Evolutionary conservation across 1,284 basidiomycete species (phyloP).

Genomic region (Coniferiporia weirii): DNA sequence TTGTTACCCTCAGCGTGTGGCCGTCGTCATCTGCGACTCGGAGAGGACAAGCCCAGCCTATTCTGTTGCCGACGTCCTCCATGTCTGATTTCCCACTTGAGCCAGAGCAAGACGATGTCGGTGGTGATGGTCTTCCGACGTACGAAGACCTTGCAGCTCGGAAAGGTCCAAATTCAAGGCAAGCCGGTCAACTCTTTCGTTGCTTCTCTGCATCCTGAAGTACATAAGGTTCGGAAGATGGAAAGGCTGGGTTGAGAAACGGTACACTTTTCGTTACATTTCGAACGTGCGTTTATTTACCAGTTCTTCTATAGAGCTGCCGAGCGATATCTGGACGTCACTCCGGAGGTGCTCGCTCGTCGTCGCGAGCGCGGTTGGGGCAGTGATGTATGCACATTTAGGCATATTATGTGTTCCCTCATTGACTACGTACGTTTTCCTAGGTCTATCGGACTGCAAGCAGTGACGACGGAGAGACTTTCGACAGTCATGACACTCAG

Average conservation of each 20-base stretch:
- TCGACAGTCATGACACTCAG: slow-evolving; percentile 1
- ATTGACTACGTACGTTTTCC: not conserved
- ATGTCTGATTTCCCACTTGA: slow-evolving; percentile 16
- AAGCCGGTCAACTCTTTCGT: slow-evolving; percentile 18
- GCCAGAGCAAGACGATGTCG: slow-evolving; percentile 54
- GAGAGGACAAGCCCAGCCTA: no score
- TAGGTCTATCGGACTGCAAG: not conserved
- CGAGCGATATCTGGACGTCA: slow-evolving; percentile 64
- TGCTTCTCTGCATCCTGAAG: slow-evolving; percentile 1
- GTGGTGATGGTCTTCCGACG: slow-evolving; percentile 60
- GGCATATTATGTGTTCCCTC: not conserved
- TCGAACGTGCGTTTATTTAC: not conserved
- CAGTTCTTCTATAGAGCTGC: slow-evolving; percentile 53
- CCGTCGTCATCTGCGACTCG: no score
- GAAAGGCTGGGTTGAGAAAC: slow-evolving; percentile 81
- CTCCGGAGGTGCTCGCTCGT: slow-evolving; percentile 50
- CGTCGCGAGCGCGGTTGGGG: slow-evolving; percentile 68
- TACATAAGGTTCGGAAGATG: slow-evolving; percentile 67
- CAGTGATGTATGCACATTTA: slow-evolving; percentile 23
- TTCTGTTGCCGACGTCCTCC: not conserved
- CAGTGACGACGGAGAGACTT: not conserved
- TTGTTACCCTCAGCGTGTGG: no score
- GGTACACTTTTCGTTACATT: slow-evolving; percentile 35
- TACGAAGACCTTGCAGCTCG: slow-evolving; percentile 71
- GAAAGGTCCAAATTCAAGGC: slow-evolving; percentile 74